phyloP scores from a whole-genome alignment of 2,329 filamentous ascomycete species.

The Biscogniauxia sp. region DNA sequence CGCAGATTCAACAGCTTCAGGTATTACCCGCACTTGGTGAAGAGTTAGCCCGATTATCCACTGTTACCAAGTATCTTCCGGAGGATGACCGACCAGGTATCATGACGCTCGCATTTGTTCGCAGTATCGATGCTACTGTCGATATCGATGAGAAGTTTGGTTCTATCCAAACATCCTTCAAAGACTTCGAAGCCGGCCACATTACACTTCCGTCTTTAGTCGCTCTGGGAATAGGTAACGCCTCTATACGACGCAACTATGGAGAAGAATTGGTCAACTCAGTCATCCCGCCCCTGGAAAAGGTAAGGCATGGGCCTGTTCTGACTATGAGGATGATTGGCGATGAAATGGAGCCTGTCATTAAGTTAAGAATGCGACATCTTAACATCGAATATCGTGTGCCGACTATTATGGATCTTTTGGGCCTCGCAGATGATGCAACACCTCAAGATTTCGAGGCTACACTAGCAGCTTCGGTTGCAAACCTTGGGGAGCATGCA shows the following conservation, averaged over 20 bases:
- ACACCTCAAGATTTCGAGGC: slow-evolving; percentile 72
- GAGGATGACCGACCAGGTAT: slow-evolving; percentile 93
- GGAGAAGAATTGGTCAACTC: slow-evolving; percentile 70
- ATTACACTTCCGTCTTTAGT: slow-evolving; percentile 82
- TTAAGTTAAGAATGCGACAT: slow-evolving; percentile 86
- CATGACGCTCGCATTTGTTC: slow-evolving; percentile 68
- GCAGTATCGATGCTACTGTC: slow-evolving; percentile 58
- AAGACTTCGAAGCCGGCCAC: slow-evolving; percentile 70
- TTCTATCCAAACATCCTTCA: slow-evolving; percentile 53
- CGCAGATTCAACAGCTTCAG: slow-evolving; percentile 62
- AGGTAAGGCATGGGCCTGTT: slow-evolving; percentile 45
- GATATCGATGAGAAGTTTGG: slow-evolving; percentile 71
- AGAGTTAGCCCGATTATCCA: slow-evolving; percentile 79
- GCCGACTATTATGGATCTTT: slow-evolving; percentile 74
- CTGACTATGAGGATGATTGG: slow-evolving; percentile 88
- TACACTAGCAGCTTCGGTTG: slow-evolving; percentile 75
- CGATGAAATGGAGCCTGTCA: slow-evolving; percentile 87
- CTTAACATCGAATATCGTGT: slow-evolving; percentile 87
- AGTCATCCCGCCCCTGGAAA: slow-evolving; percentile 29
- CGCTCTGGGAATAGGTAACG: slow-evolving; percentile 67
- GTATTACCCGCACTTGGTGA: slow-evolving; percentile 69
- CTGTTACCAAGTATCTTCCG: slow-evolving; percentile 89
- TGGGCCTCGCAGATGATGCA: slow-evolving; percentile 66
- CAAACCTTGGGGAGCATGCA: slow-evolving; percentile 67
- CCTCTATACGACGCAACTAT: slow-evolving; percentile 63